phyloP scores from a whole-genome alignment of 225 moss, liverwort and hornwort species.

The Physcomitrium patens region DNA sequence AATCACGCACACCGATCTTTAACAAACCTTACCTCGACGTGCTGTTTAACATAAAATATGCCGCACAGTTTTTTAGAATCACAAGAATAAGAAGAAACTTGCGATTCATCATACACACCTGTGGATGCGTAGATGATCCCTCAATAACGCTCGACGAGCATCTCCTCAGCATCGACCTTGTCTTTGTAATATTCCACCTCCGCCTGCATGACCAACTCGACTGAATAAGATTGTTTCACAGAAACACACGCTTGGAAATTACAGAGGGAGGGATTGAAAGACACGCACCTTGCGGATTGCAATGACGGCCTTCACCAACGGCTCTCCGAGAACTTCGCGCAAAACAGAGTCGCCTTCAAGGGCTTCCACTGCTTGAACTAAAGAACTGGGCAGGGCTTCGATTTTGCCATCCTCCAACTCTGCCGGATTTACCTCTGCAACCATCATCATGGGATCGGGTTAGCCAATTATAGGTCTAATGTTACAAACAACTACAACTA shows the following conservation, averaged over 20 bases:
- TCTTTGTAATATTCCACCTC: slow-evolving; percentile 59
- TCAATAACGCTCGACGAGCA: slow-evolving; percentile 67
- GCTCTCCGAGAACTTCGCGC: slow-evolving; percentile 64
- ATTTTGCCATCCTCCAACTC: slow-evolving; percentile 49
- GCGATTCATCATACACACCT: slow-evolving; percentile 13
- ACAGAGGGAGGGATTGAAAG: not conserved
- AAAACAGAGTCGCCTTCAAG: slow-evolving; percentile 65
- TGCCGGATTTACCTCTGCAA: slow-evolving; percentile 75
- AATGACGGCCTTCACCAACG: slow-evolving; percentile 76
- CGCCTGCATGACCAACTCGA: slow-evolving; percentile 39
- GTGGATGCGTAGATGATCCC: slow-evolving; percentile 19
- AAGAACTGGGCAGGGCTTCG: slow-evolving; percentile 52
- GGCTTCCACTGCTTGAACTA: slow-evolving; percentile 62
- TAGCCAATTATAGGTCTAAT: not conserved
- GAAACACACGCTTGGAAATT: no score
- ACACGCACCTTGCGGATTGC: slow-evolving; percentile 77
- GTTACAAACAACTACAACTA: not conserved
- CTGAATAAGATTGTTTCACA: slow-evolving; percentile 2
- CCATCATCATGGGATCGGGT: no score
- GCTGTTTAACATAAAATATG: no score
- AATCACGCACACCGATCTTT: not conserved
- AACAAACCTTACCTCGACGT: no score
- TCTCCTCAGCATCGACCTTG: slow-evolving; percentile 48
- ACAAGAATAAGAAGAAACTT: not conserved
- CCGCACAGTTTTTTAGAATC: no score